Percentiles rank a stretch among this genome's conserved stretches.
Evolutionary conservation across 176 grass and related monocot species (phyloP).

Genomic region (Areca catechu): DNA sequence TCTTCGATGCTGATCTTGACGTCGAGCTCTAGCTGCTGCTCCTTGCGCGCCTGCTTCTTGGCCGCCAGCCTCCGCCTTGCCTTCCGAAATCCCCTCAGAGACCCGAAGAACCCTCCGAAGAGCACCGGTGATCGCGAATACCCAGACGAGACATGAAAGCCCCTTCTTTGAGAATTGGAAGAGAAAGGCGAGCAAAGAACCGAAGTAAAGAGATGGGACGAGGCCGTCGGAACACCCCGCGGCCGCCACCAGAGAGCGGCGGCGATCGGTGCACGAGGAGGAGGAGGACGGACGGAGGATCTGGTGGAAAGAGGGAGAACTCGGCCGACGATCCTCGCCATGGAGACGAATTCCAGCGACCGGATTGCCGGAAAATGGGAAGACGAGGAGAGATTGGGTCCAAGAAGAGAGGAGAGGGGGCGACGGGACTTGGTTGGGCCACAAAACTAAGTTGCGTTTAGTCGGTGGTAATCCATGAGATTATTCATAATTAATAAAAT

Average conservation of each 20-base stretch:
- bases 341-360: conserved; percentile 7
- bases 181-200: conserved; percentile 11
- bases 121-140: conserved; percentile 13
- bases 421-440: too few species aligned
- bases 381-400: background rate
- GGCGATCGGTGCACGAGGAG: background rate
- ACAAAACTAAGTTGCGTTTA: too few species aligned
- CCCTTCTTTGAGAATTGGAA: conserved; percentile 8
- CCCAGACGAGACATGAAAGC: conserved; percentile 30
- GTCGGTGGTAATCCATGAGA: too few species aligned
- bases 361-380: background rate
- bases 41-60: conserved; percentile 57
- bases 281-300: conserved; percentile 13
- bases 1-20: conserved; percentile 59
- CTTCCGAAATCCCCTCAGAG: conserved; percentile 59
- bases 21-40: conserved; percentile 67
- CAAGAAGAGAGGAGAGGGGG: too few species aligned
- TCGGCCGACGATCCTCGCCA: conserved; percentile 71
- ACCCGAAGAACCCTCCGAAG: conserved; percentile 31
- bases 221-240: background rate
- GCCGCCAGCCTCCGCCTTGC: conserved; percentile 28
- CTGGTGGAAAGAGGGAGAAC: conserved; percentile 51
- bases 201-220: conserved; percentile 6
- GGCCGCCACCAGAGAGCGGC: conserved; percentile 5
- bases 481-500: too few species aligned